These are phyloP conservation scores for Xylariaceae sp. DNA, from an alignment of 2,329 filamentous ascomycete species.

Conservation along the genomic window DNA sequence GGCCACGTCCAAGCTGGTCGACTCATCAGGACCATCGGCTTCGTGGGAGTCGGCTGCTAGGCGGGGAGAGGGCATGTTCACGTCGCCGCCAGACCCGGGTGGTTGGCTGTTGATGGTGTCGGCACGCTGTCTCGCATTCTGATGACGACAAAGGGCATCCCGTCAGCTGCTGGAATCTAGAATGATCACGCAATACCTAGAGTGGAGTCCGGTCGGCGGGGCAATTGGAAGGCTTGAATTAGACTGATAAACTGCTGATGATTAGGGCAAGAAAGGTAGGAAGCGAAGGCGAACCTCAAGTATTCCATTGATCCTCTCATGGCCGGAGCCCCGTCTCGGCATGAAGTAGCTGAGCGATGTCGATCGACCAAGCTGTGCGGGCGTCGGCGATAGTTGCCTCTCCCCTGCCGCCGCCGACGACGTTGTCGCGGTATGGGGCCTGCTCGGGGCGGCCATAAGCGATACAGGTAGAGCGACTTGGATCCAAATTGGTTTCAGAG, in stretches of 20 bases:
- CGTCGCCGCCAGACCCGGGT: slow-evolving; percentile 15
- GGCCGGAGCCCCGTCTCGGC: slow-evolving; percentile 30
- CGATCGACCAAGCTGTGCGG: slow-evolving; percentile 1
- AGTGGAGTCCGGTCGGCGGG: no score
- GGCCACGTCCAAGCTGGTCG: slow-evolving; percentile 37
- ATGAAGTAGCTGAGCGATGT: slow-evolving; percentile 8
- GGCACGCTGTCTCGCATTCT: slow-evolving; percentile 43
- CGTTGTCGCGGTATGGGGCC: neutral
- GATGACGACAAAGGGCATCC: slow-evolving; percentile 1
- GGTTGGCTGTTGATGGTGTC: slow-evolving; percentile 34
- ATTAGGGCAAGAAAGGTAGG: neutral
- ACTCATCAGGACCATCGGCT: slow-evolving; percentile 35
- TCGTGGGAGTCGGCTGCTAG: slow-evolving; percentile 7
- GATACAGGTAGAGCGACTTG: no score
- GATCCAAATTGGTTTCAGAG: no score
- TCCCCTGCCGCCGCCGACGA: slow-evolving; percentile 15
- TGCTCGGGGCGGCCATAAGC: no score
- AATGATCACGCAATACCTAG: no score
- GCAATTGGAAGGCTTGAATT: no score
- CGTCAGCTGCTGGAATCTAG: no score
- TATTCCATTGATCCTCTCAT: slow-evolving; percentile 42
- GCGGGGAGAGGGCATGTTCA: slow-evolving; percentile 19
- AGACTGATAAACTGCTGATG: no score
- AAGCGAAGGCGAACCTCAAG: slow-evolving; percentile 38
- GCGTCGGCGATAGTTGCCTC: no score